Conservation (phyloP, 768 basidiomycete species). For the Auriculariales sp. region DNA sequence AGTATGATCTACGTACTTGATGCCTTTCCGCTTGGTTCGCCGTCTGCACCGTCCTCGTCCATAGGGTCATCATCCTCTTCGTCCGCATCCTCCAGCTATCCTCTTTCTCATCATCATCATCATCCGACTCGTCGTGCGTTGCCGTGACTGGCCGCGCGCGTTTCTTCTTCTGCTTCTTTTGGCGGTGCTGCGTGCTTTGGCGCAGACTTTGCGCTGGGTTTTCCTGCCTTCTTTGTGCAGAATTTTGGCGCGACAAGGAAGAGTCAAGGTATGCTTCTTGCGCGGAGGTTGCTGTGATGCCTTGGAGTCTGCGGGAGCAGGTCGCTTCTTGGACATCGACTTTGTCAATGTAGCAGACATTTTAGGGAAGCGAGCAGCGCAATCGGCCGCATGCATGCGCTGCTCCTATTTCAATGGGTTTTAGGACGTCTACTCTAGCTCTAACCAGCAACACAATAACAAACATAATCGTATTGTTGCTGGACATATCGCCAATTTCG, state of each 20-base stretch:
- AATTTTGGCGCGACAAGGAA: not conserved
- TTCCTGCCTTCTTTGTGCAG: not conserved
- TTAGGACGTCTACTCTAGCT: too few relatives aligned
- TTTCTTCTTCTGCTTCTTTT: constrained; percentile 28
- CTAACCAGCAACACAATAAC: too few relatives aligned
- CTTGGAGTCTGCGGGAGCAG: not conserved
- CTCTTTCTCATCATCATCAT: constrained; percentile 18
- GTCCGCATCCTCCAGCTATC: constrained; percentile 21
- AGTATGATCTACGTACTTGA: not conserved
- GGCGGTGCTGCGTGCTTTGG: not conserved
- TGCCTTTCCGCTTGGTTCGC: not conserved
- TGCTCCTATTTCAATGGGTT: too few relatives aligned
- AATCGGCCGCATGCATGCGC: too few relatives aligned
- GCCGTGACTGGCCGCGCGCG: constrained; percentile 47
- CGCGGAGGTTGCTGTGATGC: not conserved
- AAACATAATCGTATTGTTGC: too few relatives aligned
- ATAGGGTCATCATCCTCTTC: constrained; percentile 18
- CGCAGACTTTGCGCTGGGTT: not conserved
- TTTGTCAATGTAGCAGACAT: not conserved
- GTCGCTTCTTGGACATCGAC: not conserved
- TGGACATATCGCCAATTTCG: too few relatives aligned
- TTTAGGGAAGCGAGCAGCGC: too few relatives aligned
- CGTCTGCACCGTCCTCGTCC: constrained; percentile 13
- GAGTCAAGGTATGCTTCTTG: not conserved
- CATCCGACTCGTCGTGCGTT: constrained; percentile 21